Percentiles rank a stretch among this genome's conserved stretches.
phyloP scores from a whole-genome alignment of 1,284 basidiomycete genomes.

The Pascua guehoae region DNA sequence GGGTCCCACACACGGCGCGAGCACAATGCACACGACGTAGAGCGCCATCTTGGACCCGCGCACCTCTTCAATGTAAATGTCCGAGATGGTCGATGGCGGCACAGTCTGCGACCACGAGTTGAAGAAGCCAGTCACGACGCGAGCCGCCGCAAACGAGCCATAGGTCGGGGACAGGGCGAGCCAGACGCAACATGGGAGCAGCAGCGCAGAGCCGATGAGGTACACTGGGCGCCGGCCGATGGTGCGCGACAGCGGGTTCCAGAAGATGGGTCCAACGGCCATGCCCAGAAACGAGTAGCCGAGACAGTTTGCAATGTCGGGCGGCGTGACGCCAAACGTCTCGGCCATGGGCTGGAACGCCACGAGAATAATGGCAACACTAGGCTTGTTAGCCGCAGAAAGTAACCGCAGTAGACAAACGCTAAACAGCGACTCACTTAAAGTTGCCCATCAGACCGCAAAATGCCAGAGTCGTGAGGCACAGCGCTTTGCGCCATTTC shows the following conservation, averaged over 20 bases:
- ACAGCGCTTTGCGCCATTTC: conserved; percentile 33
- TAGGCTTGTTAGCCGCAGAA: no score
- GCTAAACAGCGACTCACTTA: neutral
- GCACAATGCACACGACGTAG: conserved; percentile 31
- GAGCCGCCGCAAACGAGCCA: conserved; percentile 21
- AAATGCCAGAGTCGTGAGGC: conserved; percentile 32
- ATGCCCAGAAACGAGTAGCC: conserved; percentile 45
- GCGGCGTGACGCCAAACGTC: conserved; percentile 18
- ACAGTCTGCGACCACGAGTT: conserved; percentile 30
- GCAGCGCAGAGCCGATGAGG: conserved; percentile 41
- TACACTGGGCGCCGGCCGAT: conserved; percentile 45
- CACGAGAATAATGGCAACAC: conserved; percentile 17
- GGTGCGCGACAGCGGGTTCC: conserved; percentile 34
- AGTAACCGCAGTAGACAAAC: no score
- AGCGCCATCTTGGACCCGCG: conserved; percentile 41
- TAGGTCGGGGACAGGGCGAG: conserved; percentile 29
- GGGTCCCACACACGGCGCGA: conserved; percentile 40
- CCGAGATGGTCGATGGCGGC: conserved; percentile 30
- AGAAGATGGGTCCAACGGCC: conserved; percentile 42
- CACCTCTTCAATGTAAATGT: conserved; percentile 34
- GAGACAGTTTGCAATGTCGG: conserved; percentile 40
- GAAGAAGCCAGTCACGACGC: conserved; percentile 28
- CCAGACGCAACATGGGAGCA: conserved; percentile 44
- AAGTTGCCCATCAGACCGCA: conserved; percentile 38
- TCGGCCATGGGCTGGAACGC: conserved; percentile 10